Conservation (phyloP, 1,284 basidiomycete species). For the Tilletia caries region DNA sequence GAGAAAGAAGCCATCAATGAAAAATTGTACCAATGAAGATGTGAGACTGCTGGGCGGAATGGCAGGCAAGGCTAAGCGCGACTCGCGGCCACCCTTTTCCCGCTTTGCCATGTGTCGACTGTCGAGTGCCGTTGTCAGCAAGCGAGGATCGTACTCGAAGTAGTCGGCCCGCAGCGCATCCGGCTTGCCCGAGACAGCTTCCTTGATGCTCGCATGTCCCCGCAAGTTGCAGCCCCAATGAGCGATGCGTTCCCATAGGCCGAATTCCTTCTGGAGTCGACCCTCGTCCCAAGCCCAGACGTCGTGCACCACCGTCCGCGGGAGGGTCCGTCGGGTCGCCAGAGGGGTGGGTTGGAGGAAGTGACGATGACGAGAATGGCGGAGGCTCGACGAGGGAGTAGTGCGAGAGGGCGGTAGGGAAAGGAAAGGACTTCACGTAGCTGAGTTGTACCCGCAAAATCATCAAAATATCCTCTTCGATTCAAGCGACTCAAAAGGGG, state of each 20-base stretch:
- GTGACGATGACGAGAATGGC: background rate
- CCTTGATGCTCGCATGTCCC: background rate
- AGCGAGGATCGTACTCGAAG: slow-evolving; percentile 62
- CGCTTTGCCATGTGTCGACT: slow-evolving; percentile 15
- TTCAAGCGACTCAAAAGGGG: slow-evolving; percentile 59
- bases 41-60: no score
- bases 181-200: slow-evolving; percentile 60
- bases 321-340: background rate
- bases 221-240: background rate
- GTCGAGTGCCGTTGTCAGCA: background rate
- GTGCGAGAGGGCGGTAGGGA: slow-evolving; percentile 46
- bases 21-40: no score
- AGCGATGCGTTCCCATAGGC: background rate
- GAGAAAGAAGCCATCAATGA: no score
- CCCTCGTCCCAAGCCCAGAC: slow-evolving; percentile 82
- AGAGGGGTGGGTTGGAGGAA: background rate
- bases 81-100: no score
- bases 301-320: slow-evolving; percentile 69
- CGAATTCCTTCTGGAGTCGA: background rate
- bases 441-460: background rate
- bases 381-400: slow-evolving; percentile 22
- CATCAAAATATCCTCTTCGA: background rate
- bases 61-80: no score
- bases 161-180: slow-evolving; percentile 81
- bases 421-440: slow-evolving; percentile 50